Evolutionary conservation across 176 grass and related monocot genomes (phyloP).

Genomic region (Oryza officinalis): DNA sequence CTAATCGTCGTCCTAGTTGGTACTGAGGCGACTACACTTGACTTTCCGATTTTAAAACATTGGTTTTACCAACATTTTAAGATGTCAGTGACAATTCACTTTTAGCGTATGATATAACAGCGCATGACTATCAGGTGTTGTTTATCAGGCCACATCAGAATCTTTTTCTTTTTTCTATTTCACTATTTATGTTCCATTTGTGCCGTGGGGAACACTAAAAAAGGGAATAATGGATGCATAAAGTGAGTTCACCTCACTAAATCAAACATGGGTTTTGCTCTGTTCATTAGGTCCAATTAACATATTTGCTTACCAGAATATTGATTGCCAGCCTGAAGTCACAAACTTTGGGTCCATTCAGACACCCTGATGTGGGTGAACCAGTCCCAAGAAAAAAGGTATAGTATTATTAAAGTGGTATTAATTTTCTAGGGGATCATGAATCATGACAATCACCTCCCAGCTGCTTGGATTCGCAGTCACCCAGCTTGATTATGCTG

Average conservation of each 20-base stretch:
- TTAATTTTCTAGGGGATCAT: slow-evolving; percentile 23
- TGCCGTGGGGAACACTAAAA: background rate
- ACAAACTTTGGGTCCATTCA: background rate
- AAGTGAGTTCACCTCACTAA: slow-evolving; percentile 7
- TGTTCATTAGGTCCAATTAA: background rate
- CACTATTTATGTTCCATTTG: background rate
- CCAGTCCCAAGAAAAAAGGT: slow-evolving; percentile 7
- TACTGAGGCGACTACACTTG: too few relatives aligned
- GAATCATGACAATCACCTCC: slow-evolving; percentile 30
- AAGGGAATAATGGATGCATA: slow-evolving; percentile 5
- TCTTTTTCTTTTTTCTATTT: background rate
- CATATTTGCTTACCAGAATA: background rate
- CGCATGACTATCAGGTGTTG: background rate
- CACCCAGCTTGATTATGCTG: slow-evolving; percentile 38
- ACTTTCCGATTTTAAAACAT: too few relatives aligned
- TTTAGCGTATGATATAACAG: background rate
- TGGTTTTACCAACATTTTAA: background rate
- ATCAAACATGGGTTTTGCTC: background rate
- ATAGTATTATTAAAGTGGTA: slow-evolving; percentile 9
- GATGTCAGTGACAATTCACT: background rate
- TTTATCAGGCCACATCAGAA: background rate
- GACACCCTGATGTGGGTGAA: background rate
- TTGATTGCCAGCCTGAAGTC: slow-evolving; percentile 1
- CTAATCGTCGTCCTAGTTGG: too few relatives aligned
- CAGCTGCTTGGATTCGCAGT: slow-evolving; percentile 28